phyloP scores from a whole-genome alignment of 139 green algal genomes.

The Tetraselmis striata region DNA sequence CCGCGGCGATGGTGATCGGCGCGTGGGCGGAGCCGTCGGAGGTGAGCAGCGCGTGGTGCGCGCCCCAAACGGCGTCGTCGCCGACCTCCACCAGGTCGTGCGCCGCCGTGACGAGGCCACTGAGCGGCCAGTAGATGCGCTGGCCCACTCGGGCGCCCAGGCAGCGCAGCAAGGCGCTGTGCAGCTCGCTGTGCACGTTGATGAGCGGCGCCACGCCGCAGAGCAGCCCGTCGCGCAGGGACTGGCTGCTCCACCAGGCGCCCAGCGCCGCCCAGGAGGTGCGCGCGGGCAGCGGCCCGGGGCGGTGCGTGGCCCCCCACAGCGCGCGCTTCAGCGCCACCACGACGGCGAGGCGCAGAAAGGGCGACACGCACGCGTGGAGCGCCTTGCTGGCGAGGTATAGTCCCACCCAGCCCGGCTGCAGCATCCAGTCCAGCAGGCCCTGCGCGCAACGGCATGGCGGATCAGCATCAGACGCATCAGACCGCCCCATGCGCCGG shows the following conservation, averaged over 20 bases:
- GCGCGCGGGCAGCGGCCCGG: conserved; percentile 3
- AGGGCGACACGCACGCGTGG: not conserved
- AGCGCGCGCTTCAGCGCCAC: not conserved
- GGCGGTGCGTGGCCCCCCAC: not conserved
- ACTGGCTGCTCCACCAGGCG: not conserved
- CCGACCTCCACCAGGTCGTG: conserved; percentile 26
- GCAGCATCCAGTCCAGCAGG: not conserved
- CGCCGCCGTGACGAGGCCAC: conserved; percentile 13
- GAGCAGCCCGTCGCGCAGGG: not conserved
- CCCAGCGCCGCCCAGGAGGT: conserved; percentile 9
- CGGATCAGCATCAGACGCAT: not conserved
- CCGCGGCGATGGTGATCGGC: conserved; percentile 8
- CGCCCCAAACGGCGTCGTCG: conserved; percentile 28
- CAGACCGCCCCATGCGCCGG: too few relatives aligned
- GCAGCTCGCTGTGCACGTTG: conserved; percentile 6
- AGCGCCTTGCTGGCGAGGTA: not conserved
- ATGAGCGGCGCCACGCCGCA: conserved; percentile 17
- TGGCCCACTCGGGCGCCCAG: conserved; percentile 12
- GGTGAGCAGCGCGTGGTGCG: conserved; percentile 5
- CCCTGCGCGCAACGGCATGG: not conserved
- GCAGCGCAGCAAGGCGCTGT: not conserved
- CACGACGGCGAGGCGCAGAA: not conserved
- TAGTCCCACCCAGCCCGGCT: not conserved
- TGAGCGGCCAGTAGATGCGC: conserved; percentile 23
- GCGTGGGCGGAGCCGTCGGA: conserved; percentile 3